Percentiles rank a stretch among this genome's conserved stretches.
Evolutionary conservation across 495 filamentous ascomycete genomes (phyloP).

Genomic region (Friedmanniomyces endolithicus): DNA sequence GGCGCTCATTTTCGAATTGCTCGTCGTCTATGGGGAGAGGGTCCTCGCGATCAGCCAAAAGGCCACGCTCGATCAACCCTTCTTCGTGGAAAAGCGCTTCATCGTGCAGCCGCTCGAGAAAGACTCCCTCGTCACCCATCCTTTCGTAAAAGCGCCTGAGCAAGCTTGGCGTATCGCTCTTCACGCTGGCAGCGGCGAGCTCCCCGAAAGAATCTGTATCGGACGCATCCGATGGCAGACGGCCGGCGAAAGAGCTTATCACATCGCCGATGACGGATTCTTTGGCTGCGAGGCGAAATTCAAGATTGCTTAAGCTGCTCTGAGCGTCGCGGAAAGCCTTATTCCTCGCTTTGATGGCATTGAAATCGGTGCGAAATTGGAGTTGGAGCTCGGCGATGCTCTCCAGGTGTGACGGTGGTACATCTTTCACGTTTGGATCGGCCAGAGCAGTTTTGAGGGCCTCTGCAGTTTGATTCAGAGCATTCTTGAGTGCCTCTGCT

Average conservation of each 20-base stretch:
- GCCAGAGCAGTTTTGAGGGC: neutral
- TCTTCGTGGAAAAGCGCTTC: neutral
- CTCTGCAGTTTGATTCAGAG: too few relatives aligned
- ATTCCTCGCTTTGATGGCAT: neutral
- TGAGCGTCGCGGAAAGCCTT: neutral
- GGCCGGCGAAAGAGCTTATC: neutral
- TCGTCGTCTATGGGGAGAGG: neutral
- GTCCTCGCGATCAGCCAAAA: neutral
- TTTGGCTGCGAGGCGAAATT: neutral
- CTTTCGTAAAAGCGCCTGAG: neutral
- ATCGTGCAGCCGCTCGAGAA: neutral
- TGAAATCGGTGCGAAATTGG: neutral
- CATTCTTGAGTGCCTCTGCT: neutral
- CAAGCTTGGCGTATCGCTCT: neutral
- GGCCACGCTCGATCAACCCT: neutral
- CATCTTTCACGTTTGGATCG: neutral
- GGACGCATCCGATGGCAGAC: neutral
- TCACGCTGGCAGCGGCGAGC: neutral
- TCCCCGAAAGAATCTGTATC: neutral
- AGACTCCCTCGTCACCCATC: neutral
- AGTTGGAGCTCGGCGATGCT: neutral
- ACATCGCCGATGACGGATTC: neutral
- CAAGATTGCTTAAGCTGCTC: neutral
- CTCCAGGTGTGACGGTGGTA: neutral
- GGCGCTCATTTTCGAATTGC: neutral